Evolutionary conservation across 2,329 filamentous ascomycete genomes (phyloP), one percentile per base, ranked within the genome.

Genomic region (Trichoderma atrobrunneum): DNA sequence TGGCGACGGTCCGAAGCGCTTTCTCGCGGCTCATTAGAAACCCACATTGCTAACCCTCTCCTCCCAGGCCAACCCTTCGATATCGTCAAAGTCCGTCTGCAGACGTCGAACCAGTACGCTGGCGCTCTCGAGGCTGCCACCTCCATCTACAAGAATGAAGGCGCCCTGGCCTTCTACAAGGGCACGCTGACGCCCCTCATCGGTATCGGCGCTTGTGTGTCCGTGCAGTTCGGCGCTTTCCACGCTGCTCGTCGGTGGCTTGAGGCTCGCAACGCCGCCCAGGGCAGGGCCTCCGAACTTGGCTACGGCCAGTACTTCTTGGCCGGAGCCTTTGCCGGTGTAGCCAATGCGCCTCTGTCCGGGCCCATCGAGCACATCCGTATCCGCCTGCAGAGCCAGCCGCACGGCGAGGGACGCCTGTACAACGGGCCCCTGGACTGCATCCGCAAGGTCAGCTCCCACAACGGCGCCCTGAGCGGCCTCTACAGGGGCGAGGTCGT

Each of bases 191-290:
- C 96, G 6, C 96, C 96, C 0, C 87, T 99, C 71, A 89, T 99
- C 72, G 96, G 96, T 76, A 98, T 99, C 79, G 96, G 96, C 77
- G 96, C 96, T 76, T 99, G 96, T 81, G 95, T 96, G 60, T 98
- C 94, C n/a, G 92, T 99, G 78, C 96, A 99, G 86, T 99, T 99
- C 82, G 96, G 95, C 74, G 96, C 93, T 78, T 99, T 98, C 87
- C 94, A 98, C 86, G 91, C 92, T 79, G 95, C 95, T 10, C 93
- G 93, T 73, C 93, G 96, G 73, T 91, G 89, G 78, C 90, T 99
- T 80, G 95, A 98, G 84, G 85, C 88, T 59, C 87, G 88, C 75
- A 97, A 97, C 83, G 80, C 88, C 54, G 87, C 74, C 14, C 86
- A 30, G 56, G 57, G 87, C 75, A 97, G 97, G 82, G 81, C 88